Evolutionary conservation across 225 moss, liverwort and hornwort genomes (phyloP).

Genomic region (Takakia lepidozioides): DNA sequence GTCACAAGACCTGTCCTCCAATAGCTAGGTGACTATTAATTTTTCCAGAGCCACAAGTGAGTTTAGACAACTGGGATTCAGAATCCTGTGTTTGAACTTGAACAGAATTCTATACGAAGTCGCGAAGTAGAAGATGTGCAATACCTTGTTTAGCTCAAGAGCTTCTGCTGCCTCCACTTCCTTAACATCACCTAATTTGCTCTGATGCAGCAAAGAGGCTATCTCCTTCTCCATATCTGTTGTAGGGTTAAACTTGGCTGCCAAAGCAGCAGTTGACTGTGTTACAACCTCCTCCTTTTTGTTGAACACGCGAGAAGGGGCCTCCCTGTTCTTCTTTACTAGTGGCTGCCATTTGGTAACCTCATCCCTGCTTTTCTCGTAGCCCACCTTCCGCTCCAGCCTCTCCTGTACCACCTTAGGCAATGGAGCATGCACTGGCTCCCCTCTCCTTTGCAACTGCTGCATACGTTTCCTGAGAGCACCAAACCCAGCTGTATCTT

Average conservation of each 20-base stretch:
- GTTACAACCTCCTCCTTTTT: slow-evolving; percentile 32
- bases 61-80: too few relatives aligned
- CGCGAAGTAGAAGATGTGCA: neutral
- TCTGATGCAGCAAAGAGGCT: slow-evolving; percentile 45
- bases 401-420: slow-evolving; percentile 79
- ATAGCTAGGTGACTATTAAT: too few relatives aligned
- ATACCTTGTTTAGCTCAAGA: slow-evolving; percentile 84
- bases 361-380: slow-evolving; percentile 71
- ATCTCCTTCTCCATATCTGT: slow-evolving; percentile 91
- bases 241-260: slow-evolving; percentile 56
- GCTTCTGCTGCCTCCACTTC: slow-evolving; percentile 67
- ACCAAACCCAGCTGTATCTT: slow-evolving; percentile 61
- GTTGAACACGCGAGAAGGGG: slow-evolving; percentile 56
- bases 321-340: slow-evolving; percentile 84
- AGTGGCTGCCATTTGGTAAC: slow-evolving; percentile 63
- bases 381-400: slow-evolving; percentile 75
- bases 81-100: too few relatives aligned
- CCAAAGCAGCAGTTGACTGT: slow-evolving; percentile 51
- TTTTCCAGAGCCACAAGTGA: too few relatives aligned
- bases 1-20: too few relatives aligned
- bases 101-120: too few relatives aligned
- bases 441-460: slow-evolving; percentile 54
- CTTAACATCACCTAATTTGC: slow-evolving; percentile 42
- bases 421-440: slow-evolving; percentile 57
- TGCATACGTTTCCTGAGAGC: slow-evolving; percentile 74